Base-by-base conservation (phyloP, 176 grass and related monocot species). In the Secale cereale region DNA sequence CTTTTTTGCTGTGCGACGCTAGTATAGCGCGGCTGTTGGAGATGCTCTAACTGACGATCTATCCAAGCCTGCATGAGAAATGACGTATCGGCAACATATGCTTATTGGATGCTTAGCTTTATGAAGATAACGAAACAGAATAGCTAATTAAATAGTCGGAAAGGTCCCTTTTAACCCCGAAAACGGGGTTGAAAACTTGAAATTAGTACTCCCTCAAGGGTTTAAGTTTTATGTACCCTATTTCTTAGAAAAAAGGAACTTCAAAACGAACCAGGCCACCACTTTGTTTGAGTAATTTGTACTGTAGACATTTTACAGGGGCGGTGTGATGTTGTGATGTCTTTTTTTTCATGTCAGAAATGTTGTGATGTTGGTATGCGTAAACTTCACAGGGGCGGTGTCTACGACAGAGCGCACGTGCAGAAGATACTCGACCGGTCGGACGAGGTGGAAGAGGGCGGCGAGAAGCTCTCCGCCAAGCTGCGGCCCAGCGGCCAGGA, bases 371-470 rank as follows among this genome's bases (percentile, higher is more conserved):
- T 28, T 74, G 41, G 3, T 46, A 16, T 22, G 15, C n/a, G 11
- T 70, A 70, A 30, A 50, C 9, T 59, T 67, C 35, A n/a, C 54
- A 95, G 93, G 3, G 90, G 88, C 19, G 86, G 82, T 11, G 22
- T 86, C 3, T 88, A 90, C 72, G 61, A 78, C 11, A 41, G 29
- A 7, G 39, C 3, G 14, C 78, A 65, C 46, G 93, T 78, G 11
- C 33, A 90, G 27, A 79, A 82, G 69, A 78, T n/a, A 36, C 88
- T 90, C 3, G 70, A 86, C 1, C 20, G n/a, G 36, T 25, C 75
- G 0, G 65, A 91, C 4, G 23, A 32, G 2, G 68, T 88, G 19
- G 6, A 87, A 41, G 14, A 66, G 3, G 23, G 0, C 0, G 88
- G 87, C 8, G 82, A 57, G 31, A 84, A 86, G 7, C 40, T 88